These are phyloP conservation scores for Pythium utonaiense DNA, from an alignment of 352 stramenopile genomes.

Conservation along the genomic window DNA sequence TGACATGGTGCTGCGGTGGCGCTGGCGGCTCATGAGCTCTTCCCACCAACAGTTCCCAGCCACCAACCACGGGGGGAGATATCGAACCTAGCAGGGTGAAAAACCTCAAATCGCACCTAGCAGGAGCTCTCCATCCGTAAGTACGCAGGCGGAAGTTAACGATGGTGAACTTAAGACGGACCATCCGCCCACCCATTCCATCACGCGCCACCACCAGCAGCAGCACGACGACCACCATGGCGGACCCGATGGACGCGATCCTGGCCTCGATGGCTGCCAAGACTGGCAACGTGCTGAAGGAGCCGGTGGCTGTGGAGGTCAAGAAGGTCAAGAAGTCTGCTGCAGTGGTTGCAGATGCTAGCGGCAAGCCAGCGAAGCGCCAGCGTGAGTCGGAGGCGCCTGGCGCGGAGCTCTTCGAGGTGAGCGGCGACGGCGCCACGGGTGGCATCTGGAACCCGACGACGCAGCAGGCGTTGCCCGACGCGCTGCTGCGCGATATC, in stretches of 20 bases:
- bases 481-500: constrained; percentile 19
- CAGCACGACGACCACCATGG: constrained; percentile 3
- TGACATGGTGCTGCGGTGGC: background rate
- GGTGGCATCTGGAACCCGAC: constrained; percentile 26
- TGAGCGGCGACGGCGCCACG: background rate
- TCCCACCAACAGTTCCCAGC: background rate
- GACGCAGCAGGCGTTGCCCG: constrained; percentile 16
- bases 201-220: background rate
- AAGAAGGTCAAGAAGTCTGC: background rate
- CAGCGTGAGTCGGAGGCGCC: constrained; percentile 9
- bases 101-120: background rate
- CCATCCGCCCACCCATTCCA: background rate
- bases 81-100: background rate
- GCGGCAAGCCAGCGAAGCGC: constrained; percentile 14
- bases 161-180: background rate
- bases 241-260: constrained; percentile 67
- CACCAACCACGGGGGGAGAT: background rate
- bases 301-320: constrained; percentile 3
- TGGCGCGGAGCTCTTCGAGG: background rate
- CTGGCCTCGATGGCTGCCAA: constrained; percentile 75
- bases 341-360: background rate
- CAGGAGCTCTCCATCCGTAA: background rate
- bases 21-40: too few relatives aligned
- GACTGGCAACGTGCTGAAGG: constrained; percentile 57
- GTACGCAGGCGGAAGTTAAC: background rate